Conservation (phyloP, 306 rosid species). For the Hippophae gyantsensis region DNA sequence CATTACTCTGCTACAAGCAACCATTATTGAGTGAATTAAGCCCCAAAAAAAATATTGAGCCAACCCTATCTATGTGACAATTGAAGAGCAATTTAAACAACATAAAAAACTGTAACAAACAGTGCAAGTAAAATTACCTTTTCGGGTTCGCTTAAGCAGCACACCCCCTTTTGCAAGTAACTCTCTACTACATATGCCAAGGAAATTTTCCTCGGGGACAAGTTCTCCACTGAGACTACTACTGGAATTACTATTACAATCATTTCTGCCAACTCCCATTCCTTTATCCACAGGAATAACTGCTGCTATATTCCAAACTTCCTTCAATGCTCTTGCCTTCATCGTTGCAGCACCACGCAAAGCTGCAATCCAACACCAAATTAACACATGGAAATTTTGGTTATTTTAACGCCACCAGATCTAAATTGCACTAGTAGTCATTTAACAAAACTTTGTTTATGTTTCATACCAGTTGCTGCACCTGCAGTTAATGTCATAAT, state of each 20-base stretch:
- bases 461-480: constrained; percentile 46
- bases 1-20: no score
- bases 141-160: constrained; percentile 86
- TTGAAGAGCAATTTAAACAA: not conserved
- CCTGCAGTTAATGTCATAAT: constrained; percentile 86
- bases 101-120: not conserved
- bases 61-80: not conserved
- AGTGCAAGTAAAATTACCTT: constrained; percentile 30
- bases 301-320: constrained; percentile 87
- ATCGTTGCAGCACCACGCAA: constrained; percentile 92
- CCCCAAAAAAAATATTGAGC: no score
- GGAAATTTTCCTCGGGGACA: constrained; percentile 54
- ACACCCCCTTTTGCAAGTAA: constrained; percentile 71
- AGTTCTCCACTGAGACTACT: constrained; percentile 68
- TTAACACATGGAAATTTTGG: not conserved
- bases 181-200: constrained; percentile 61
- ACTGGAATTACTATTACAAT: constrained; percentile 37
- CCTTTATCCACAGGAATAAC: constrained; percentile 77
- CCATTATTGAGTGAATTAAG: no score
- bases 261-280: constrained; percentile 21
- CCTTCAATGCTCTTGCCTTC: constrained; percentile 91
- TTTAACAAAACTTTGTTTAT: not conserved
- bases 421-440: not conserved
- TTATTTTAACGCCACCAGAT: not conserved
- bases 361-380: constrained; percentile 28